Evolutionary conservation across 1,284 basidiomycete species (phyloP).

Genomic region (Malassezia equina): DNA sequence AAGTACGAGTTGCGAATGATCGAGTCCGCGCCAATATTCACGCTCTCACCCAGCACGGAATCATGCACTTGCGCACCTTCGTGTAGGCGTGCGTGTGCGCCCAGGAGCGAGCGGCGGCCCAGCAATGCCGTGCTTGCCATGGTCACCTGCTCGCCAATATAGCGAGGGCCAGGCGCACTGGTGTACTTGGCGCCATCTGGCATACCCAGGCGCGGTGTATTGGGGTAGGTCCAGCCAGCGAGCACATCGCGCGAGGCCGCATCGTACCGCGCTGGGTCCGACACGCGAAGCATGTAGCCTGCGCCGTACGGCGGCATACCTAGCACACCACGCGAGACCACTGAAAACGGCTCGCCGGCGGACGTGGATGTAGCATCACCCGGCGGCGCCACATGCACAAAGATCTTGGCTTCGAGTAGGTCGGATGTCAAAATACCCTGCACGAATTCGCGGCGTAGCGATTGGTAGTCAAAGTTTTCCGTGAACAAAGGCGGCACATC

Average conservation of each 20-base stretch:
- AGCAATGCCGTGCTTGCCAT: conserved; percentile 25
- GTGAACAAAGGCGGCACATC: conserved; percentile 90
- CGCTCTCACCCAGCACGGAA: conserved; percentile 67
- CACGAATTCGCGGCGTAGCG: conserved; percentile 82
- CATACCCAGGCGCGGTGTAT: conserved; percentile 85
- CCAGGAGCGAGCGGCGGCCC: conserved; percentile 26
- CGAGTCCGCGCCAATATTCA: conserved; percentile 55
- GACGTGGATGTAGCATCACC: conserved; percentile 58
- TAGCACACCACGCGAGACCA: conserved; percentile 26
- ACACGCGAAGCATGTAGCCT: conserved; percentile 38
- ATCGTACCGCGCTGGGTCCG: conserved; percentile 36
- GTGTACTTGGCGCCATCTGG: conserved; percentile 55
- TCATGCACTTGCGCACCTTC: conserved; percentile 59
- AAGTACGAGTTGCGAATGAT: conserved; percentile 30
- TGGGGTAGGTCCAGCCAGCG: conserved; percentile 81
- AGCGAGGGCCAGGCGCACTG: conserved; percentile 21
- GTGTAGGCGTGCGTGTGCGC: conserved; percentile 28
- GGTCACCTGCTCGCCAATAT: conserved; percentile 26
- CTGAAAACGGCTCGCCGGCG: conserved; percentile 44
- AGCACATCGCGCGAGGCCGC: conserved; percentile 66
- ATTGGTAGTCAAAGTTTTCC: conserved; percentile 96
- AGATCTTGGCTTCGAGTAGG: conserved; percentile 85
- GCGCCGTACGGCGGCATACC: conserved; percentile 71
- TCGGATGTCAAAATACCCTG: conserved; percentile 94
- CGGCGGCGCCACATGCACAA: conserved; percentile 64